These are phyloP conservation scores for Cryptococcus wingfieldii DNA, from an alignment of 1,284 basidiomycete genomes.

Conservation along the genomic window DNA sequence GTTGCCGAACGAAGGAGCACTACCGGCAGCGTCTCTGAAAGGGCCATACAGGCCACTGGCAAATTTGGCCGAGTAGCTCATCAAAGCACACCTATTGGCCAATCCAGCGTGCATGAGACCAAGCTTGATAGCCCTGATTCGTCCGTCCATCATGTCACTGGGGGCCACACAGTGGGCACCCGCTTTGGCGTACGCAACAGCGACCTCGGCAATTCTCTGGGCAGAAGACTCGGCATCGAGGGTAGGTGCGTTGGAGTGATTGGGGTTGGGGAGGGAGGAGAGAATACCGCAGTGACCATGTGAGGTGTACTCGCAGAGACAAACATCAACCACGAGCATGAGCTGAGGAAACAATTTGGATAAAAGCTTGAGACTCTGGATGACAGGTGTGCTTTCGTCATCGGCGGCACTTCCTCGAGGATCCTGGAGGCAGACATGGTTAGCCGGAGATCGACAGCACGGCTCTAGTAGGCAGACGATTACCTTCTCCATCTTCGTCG, in stretches of 20 bases:
- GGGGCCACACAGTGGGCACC: slow-evolving; percentile 98
- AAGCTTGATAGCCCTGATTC: slow-evolving; percentile 84
- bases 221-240: slow-evolving; percentile 68
- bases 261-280: slow-evolving; percentile 38
- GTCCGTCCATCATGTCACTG: slow-evolving; percentile 99
- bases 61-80: slow-evolving; percentile 99
- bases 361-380: slow-evolving; percentile 77
- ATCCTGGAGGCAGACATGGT: slow-evolving; percentile 59
- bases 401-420: slow-evolving; percentile 79
- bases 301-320: slow-evolving; percentile 98
- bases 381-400: slow-evolving; percentile 85
- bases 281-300: slow-evolving; percentile 96
- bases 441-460: neutral
- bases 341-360: slow-evolving; percentile 72
- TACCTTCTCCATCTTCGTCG: slow-evolving; percentile 77
- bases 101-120: slow-evolving; percentile 74
- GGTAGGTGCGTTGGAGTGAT: slow-evolving; percentile 35
- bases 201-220: slow-evolving; percentile 82
- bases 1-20: slow-evolving; percentile 88
- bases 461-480: neutral
- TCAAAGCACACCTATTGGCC: slow-evolving; percentile 83
- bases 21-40: slow-evolving; percentile 96
- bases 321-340: slow-evolving; percentile 91
- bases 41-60: slow-evolving; percentile 95
- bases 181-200: slow-evolving; percentile 84